phyloP scores from a whole-genome alignment of 2,329 filamentous ascomycete species.

The Penicillium italicum region DNA sequence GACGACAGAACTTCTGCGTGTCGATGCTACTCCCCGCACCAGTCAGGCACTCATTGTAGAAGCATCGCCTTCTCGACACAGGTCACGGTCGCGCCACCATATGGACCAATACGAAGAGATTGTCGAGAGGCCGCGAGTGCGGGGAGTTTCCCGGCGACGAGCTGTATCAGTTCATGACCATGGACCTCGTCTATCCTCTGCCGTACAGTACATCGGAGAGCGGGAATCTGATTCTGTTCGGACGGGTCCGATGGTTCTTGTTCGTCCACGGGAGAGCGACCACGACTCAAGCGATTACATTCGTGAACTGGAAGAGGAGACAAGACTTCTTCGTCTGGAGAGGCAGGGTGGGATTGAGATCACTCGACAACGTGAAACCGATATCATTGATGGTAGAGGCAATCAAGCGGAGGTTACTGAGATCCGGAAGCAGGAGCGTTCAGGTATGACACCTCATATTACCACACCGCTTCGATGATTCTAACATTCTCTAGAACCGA shows the following conservation, averaged over 20 bases:
- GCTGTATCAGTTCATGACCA: slow-evolving; percentile 35
- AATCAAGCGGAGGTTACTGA: slow-evolving; percentile 52
- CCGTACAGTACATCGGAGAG: slow-evolving; percentile 35
- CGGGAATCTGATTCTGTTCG: slow-evolving; percentile 41
- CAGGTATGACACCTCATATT: slow-evolving; percentile 61
- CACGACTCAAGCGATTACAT: slow-evolving; percentile 71
- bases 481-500: slow-evolving; percentile 52
- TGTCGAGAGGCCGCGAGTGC: slow-evolving; percentile 26
- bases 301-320: slow-evolving; percentile 65
- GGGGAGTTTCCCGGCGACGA: slow-evolving; percentile 32
- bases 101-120: slow-evolving; percentile 26
- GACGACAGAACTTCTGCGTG: slow-evolving; percentile 19
- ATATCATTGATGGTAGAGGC: slow-evolving; percentile 36
- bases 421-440: slow-evolving; percentile 77
- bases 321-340: slow-evolving; percentile 56
- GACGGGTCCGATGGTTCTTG: slow-evolving; percentile 49
- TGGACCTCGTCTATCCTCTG: slow-evolving; percentile 38
- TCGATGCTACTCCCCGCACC: slow-evolving; percentile 27
- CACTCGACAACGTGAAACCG: slow-evolving; percentile 27
- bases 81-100: slow-evolving; percentile 26
- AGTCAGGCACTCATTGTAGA: slow-evolving; percentile 36
- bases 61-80: slow-evolving; percentile 25
- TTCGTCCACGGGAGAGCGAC: slow-evolving; percentile 49
- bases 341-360: slow-evolving; percentile 40
- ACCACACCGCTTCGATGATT: background rate